Evolutionary conservation across 345 rosid genomes (phyloP).

Genomic region (Corymbia maculata): DNA sequence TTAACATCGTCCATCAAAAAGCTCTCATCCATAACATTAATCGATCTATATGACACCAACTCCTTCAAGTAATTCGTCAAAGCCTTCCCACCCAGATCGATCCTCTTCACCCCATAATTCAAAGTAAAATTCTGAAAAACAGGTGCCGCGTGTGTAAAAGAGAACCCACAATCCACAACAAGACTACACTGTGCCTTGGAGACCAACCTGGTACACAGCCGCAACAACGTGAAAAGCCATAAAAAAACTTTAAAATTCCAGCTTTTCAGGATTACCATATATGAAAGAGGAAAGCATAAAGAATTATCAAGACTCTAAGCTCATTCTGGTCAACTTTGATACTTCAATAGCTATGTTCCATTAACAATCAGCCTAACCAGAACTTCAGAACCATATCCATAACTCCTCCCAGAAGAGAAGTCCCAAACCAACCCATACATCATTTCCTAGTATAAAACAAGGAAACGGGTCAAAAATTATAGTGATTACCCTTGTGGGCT

Average conservation of each 20-base stretch:
- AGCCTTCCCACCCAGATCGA: constrained; percentile 89
- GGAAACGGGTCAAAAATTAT: not conserved
- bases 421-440: not conserved
- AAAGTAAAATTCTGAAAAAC: constrained; percentile 69
- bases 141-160: constrained; percentile 80
- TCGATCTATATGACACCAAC: constrained; percentile 64
- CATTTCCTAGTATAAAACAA: not conserved
- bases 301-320: not conserved
- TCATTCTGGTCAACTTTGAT: not conserved
- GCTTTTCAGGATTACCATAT: not conserved
- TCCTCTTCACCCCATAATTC: constrained; percentile 66
- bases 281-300: not conserved
- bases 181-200: constrained; percentile 66
- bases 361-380: not conserved
- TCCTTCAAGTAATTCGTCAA: constrained; percentile 88
- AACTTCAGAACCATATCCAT: not conserved
- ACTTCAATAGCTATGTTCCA: not conserved
- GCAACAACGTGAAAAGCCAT: not conserved
- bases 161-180: constrained; percentile 89
- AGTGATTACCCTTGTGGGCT: constrained; percentile 16
- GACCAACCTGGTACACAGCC: constrained; percentile 1
- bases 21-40: constrained; percentile 83
- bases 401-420: not conserved
- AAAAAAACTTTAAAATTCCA: not conserved
- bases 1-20: constrained; percentile 86